phyloP scores from a whole-genome alignment of 768 basidiomycete species.

The Mycena amicta region DNA sequence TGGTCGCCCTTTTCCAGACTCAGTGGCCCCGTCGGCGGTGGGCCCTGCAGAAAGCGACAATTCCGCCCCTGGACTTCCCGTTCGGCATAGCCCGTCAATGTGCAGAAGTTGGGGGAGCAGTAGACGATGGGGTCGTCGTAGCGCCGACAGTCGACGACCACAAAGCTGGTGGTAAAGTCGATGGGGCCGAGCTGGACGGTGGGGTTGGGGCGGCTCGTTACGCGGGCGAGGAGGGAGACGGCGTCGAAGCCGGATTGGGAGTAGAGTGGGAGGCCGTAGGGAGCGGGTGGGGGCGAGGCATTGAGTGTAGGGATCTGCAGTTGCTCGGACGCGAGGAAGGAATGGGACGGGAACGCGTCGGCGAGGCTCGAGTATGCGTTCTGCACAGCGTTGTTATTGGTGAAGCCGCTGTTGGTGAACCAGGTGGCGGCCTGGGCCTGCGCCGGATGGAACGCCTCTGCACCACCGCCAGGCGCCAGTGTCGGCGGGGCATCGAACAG shows the following conservation, averaged over 20 bases:
- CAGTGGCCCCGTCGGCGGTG: conserved; percentile 35
- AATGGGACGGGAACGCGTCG: conserved; percentile 3
- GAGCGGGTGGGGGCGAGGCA: background rate
- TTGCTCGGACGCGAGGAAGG: background rate
- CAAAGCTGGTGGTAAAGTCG: conserved; percentile 89
- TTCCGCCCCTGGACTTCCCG: conserved; percentile 84
- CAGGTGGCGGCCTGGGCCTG: conserved; percentile 43
- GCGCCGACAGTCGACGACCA: conserved; percentile 82
- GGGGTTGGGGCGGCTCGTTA: conserved; percentile 74
- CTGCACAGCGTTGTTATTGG: conserved; percentile 7
- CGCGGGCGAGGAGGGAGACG: conserved; percentile 78
- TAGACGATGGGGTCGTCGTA: conserved; percentile 90
- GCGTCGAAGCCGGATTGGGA: conserved; percentile 91
- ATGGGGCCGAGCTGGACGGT: conserved; percentile 84
- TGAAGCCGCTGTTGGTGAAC: conserved; percentile 52
- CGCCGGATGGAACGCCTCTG: conserved; percentile 63
- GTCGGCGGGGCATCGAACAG: conserved; percentile 59
- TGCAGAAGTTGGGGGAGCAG: conserved; percentile 81
- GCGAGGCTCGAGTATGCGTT: conserved; percentile 1
- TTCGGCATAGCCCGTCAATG: conserved; percentile 74
- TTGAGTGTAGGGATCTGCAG: background rate
- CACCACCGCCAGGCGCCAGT: conserved; percentile 72
- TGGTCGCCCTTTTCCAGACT: conserved; percentile 34
- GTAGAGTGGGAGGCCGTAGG: conserved; percentile 59
- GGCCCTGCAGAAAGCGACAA: conserved; percentile 89